Percentiles rank a stretch among this genome's conserved stretches.
Conservation (phyloP, 768 basidiomycete genomes). For the Boletus insuetus region DNA sequence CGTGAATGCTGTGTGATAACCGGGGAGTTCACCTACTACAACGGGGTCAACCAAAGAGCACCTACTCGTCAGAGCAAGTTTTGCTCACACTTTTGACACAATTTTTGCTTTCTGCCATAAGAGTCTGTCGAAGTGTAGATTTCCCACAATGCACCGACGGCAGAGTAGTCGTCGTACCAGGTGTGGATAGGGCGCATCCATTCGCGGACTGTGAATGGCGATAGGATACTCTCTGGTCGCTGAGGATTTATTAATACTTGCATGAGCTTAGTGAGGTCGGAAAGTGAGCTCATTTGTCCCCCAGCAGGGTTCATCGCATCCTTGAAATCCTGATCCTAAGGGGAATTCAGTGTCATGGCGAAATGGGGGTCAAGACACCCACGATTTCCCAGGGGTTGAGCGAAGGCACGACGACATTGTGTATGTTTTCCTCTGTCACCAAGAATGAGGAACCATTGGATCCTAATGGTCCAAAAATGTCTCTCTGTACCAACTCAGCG, state of each 20-base stretch:
- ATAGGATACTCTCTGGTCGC: slow-evolving; percentile 34
- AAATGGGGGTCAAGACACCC: slow-evolving; percentile 7
- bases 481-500: slow-evolving; percentile 43
- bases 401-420: slow-evolving; percentile 40
- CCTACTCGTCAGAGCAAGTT: neutral
- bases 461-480: slow-evolving; percentile 48
- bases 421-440: slow-evolving; percentile 34
- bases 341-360: neutral
- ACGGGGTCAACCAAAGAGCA: neutral
- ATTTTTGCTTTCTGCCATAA: slow-evolving; percentile 36
- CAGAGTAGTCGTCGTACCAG: slow-evolving; percentile 38
- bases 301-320: slow-evolving; percentile 43
- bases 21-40: slow-evolving; percentile 38
- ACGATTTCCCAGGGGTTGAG: slow-evolving; percentile 36
- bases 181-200: slow-evolving; percentile 41
- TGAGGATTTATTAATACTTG: slow-evolving; percentile 44
- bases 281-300: slow-evolving; percentile 50
- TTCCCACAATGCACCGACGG: slow-evolving; percentile 45
- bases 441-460: slow-evolving; percentile 44
- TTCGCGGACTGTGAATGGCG: slow-evolving; percentile 35
- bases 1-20: slow-evolving; percentile 40
- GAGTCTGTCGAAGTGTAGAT: slow-evolving; percentile 32
- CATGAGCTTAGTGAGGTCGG: slow-evolving; percentile 45
- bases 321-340: slow-evolving; percentile 38
- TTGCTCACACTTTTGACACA: slow-evolving; percentile 13